Evolutionary conservation across 1,284 basidiomycete species (phyloP).

Genomic region (Marasmius oreades): DNA sequence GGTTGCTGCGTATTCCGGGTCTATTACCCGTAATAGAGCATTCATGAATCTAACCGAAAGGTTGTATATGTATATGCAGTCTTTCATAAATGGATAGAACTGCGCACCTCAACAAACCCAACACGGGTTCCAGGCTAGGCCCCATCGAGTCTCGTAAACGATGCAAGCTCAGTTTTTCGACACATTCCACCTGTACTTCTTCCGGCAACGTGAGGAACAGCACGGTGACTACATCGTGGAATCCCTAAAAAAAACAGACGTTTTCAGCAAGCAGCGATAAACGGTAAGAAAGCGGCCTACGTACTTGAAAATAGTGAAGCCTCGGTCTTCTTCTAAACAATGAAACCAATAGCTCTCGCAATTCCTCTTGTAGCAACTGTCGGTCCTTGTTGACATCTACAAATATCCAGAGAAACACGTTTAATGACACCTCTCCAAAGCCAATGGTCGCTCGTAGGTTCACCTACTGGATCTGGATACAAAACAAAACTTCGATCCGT

Average conservation of each 20-base stretch:
- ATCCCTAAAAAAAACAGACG: constrained; percentile 54
- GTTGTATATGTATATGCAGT: no score
- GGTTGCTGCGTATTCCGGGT: constrained; percentile 65
- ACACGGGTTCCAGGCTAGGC: constrained; percentile 75
- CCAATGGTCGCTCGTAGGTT: no score
- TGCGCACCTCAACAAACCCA: constrained; percentile 74
- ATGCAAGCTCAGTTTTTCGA: constrained; percentile 76
- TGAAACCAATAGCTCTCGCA: constrained; percentile 73
- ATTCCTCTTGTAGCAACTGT: constrained; percentile 57
- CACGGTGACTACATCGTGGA: constrained; percentile 90
- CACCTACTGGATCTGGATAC: constrained; percentile 85
- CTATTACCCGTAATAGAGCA: constrained; percentile 65
- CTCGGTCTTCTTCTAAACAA: constrained; percentile 72
- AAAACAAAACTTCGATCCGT: constrained; percentile 88
- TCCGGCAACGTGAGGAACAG: constrained; percentile 76
- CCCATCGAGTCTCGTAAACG: constrained; percentile 90
- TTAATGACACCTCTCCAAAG: constrained; percentile 19
- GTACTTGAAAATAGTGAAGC: constrained; percentile 83
- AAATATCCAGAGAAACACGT: constrained; percentile 17
- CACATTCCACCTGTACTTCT: constrained; percentile 52
- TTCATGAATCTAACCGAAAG: constrained; percentile 55
- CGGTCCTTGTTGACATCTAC: constrained; percentile 30
- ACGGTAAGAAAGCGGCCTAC: no score
- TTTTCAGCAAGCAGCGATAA: not conserved
- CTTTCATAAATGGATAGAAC: not conserved